Base-by-base conservation (phyloP, 2,329 filamentous ascomycete species). In the Aspergillus sp. region DNA sequence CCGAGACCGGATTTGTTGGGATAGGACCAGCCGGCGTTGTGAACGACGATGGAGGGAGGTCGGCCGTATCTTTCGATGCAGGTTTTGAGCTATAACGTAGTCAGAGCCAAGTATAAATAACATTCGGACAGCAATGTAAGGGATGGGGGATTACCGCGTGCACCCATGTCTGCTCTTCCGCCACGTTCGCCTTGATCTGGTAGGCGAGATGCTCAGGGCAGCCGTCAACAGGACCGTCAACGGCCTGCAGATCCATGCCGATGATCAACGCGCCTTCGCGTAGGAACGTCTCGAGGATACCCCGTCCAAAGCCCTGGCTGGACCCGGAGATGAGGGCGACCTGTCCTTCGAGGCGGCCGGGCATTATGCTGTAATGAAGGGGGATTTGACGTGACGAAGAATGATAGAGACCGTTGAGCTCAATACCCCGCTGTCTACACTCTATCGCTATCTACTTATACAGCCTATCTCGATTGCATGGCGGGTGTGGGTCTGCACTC, bases 21-120 rank as follows among this genome's bases (percentile, higher is more conserved):
- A 45, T 57, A 60, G 5, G 57, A 60, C 57, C 54, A 60, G 41
- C 57, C 55, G 18, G 57, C 57, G 41, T 59, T 57, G 43, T 59
- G 57, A 8, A 59, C 54, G 30, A 59, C 57, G 30, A 59, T 54
- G 11, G 57, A 59, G 15, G 57, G 57, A 3, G 48, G 48, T 18
- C 47, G 42, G 3, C 48, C 54, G 34, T 44, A 56, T 36, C 24
- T 45, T 13, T 41, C 30, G 18, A 54, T 36, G 30, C 43, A 20
- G 18, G 43, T 45, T 45, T n/a, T 2, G 11, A 45, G 43, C 43
- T 45, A 20, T 12, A n/a, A n/a, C n/a, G n/a, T n/a, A n/a, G n/a
- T n/a, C n/a, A 45, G 43, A 24, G 8, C 13, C 3, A 4, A 15
- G 43, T 15, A 26, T 12, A 45, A 18, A n/a, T n/a, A n/a, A n/a